These are phyloP conservation scores for Dentipellis sp. DNA, from an alignment of 768 basidiomycete genomes.

Conservation along the genomic window DNA sequence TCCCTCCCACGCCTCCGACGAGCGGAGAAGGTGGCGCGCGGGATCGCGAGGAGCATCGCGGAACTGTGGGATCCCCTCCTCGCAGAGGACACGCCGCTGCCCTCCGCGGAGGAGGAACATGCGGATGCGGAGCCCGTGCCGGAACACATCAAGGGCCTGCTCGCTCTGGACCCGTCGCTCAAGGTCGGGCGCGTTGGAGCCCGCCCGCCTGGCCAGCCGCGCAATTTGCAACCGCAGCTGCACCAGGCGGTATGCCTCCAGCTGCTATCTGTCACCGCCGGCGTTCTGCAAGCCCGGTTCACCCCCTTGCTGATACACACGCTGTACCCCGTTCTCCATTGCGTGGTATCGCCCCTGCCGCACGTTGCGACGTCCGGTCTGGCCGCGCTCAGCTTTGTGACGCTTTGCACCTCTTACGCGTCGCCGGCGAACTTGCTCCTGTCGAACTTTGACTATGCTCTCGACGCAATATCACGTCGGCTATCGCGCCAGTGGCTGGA, in stretches of 20 bases:
- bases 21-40: conserved; percentile 55
- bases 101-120: conserved; percentile 1
- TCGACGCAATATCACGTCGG: conserved; percentile 82
- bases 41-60: conserved; percentile 52
- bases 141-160: conserved; percentile 8
- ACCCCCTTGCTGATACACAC: conserved; percentile 64
- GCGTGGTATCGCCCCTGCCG: conserved; percentile 62
- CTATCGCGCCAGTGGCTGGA: conserved; percentile 78
- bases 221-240: conserved; percentile 45
- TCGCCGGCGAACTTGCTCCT: conserved; percentile 81
- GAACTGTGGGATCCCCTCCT: conserved; percentile 58
- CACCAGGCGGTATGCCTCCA: conserved; percentile 67
- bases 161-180: conserved; percentile 16
- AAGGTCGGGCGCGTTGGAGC: conserved; percentile 29
- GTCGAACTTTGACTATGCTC: conserved; percentile 93
- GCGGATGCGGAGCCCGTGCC: conserved; percentile 2
- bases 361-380: conserved; percentile 71
- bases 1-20: conserved; percentile 29
- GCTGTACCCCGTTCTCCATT: conserved; percentile 82
- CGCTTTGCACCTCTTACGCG: conserved; percentile 78
- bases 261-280: conserved; percentile 58
- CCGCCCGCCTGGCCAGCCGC: conserved; percentile 19
- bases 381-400: conserved; percentile 60
- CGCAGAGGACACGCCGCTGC: conserved; percentile 7
- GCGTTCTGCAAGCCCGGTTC: conserved; percentile 68